These are phyloP conservation scores for Acanthamoeba triangularis DNA, from an alignment of 208 protist species.

Conservation along the genomic window DNA sequence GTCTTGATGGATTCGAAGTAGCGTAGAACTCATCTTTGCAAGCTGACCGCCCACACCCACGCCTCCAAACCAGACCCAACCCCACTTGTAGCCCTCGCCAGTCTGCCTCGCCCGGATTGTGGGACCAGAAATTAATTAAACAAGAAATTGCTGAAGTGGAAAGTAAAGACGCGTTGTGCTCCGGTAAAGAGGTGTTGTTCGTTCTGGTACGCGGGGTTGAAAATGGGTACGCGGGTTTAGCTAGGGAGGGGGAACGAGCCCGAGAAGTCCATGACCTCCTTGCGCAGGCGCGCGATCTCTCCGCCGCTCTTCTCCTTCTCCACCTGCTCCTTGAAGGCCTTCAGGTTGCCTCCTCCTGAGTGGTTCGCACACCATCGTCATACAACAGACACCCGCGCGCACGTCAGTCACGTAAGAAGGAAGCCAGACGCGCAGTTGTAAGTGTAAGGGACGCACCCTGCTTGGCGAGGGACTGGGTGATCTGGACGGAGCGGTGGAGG, in stretches of 20 bases:
- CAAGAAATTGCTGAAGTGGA: no score
- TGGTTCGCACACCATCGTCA: no score
- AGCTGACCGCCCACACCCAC: no score
- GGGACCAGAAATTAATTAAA: no score
- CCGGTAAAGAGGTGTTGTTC: no score
- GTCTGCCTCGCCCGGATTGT: no score
- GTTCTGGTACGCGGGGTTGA: neutral
- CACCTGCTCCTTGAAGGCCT: slow-evolving; percentile 47
- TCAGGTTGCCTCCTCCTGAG: neutral
- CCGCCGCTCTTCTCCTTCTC: slow-evolving; percentile 31
- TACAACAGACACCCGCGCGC: no score
- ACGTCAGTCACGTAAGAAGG: slow-evolving; percentile 83
- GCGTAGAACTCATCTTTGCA: no score
- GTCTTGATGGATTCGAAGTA: no score
- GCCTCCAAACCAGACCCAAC: no score
- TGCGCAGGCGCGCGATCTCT: slow-evolving; percentile 85
- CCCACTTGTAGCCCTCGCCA: no score
- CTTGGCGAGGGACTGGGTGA: slow-evolving; percentile 79
- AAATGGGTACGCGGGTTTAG: slow-evolving; percentile 18
- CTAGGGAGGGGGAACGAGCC: slow-evolving; percentile 93
- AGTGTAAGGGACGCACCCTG: slow-evolving; percentile 80
- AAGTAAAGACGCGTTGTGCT: no score
- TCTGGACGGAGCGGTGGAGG: slow-evolving; percentile 65
- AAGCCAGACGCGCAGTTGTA: slow-evolving; percentile 89
- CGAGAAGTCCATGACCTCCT: slow-evolving; percentile 93